Percentiles rank a stretch among this genome's conserved stretches.
Evolutionary conservation across 345 rosid species (phyloP).

Genomic region (Clarkia xantiana): DNA sequence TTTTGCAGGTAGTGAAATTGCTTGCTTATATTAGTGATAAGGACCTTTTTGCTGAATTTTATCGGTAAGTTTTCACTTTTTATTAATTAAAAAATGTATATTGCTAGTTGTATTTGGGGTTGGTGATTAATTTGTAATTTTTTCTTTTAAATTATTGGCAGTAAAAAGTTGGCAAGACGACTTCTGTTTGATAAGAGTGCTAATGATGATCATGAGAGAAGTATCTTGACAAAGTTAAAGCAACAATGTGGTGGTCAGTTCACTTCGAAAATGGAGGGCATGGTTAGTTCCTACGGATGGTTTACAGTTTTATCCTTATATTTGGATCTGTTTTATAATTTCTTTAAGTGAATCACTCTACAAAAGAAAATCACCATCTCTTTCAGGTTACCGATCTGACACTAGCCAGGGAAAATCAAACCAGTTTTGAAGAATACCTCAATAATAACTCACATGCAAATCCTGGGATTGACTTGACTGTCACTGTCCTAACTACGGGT

Average conservation of each 20-base stretch:
- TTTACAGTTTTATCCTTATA: background rate
- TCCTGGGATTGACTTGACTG: conserved; percentile 74
- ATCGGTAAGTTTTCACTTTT: conserved; percentile 26
- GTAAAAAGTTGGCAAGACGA: conserved; percentile 57
- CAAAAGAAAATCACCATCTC: background rate
- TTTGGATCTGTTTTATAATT: background rate
- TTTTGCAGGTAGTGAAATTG: conserved; percentile 76
- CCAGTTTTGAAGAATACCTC: conserved; percentile 63
- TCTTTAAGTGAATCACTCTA: background rate
- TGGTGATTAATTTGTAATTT: background rate
- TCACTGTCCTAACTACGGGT: conserved; percentile 78
- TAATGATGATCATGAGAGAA: conserved; percentile 59
- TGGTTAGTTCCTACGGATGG: conserved; percentile 29
- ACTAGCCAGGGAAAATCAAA: conserved; percentile 72
- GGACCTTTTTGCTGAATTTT: conserved; percentile 78
- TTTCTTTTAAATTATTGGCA: conserved; percentile 9
- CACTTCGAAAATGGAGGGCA: conserved; percentile 77
- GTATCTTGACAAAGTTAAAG: conserved; percentile 58
- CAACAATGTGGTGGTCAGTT: conserved; percentile 75
- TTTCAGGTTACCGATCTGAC: conserved; percentile 73
- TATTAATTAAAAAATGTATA: background rate
- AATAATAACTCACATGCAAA: conserved; percentile 27
- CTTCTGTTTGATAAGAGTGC: conserved; percentile 56
- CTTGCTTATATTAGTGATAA: conserved; percentile 77
- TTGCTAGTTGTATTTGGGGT: background rate